Evolutionary conservation across 495 filamentous ascomycete genomes (phyloP), one percentile per base, ranked within the genome.

Genomic region (Glonium stellatum): DNA sequence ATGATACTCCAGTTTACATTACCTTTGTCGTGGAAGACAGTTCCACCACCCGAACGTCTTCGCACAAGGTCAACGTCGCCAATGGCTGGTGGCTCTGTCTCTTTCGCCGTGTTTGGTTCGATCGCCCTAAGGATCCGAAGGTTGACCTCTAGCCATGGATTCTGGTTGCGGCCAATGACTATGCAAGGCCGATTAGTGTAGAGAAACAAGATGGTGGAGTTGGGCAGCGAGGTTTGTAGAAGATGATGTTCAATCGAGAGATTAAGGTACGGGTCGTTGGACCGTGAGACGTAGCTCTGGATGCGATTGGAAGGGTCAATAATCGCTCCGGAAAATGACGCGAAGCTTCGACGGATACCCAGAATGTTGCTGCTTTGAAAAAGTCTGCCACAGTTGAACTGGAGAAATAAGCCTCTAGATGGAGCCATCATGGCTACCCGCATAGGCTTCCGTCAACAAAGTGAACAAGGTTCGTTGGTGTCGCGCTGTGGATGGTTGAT

Each of bases 1-100:
- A 92, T 95, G 23, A 96, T 89, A 67, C 83, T 85, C 77, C 91
- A 98, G 71, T 98, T 98, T 52, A 95, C 79, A 72, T 98, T 98
- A 23, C 91, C 90, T 11, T 76, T 71, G 69, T 97, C 93, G 73
- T 98, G 93, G 69, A 89, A 96, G 36, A 98, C 93, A 9, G 93
- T 86, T 37, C 93, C 93, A 25, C 93, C 93, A 25, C 93, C 93
- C 21, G 85, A 89, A 42, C 92, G 79, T 15, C 93, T 82, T 6
- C 93, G 84, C 13, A 96, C 90, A 11, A 92, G 82, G 23, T 81
- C 70, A 34, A 86, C 75, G n/a, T 71, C 60, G 51, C 66, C 70
- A 53, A 72, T 66, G n/a, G 49, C 62, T 12, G 69, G 67, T 5
- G 63, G 67, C 39, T 69, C 63, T 0, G 60, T 63, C 15, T 50